Base-by-base conservation (phyloP, 768 basidiomycete genomes). In the Phanerochaete sordida region DNA sequence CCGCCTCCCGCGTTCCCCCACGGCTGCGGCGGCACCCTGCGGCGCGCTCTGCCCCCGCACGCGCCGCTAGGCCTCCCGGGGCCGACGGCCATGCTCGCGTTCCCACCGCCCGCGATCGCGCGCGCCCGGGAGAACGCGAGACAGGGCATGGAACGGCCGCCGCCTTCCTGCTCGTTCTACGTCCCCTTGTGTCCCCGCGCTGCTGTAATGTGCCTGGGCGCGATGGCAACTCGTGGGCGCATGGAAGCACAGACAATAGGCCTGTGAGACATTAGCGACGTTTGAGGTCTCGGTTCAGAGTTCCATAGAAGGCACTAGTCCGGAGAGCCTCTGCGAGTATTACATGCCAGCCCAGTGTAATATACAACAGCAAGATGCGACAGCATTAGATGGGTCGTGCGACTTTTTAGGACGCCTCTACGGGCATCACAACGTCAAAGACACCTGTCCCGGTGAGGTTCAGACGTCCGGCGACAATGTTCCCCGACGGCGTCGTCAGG, bases 361-460 rank as follows among this genome's bases (percentile, higher is more conserved):
- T 33, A 33, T 51, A 51, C 31, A 51, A 51, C n/a, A 33, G 15
- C 3, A 33, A 51, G 19, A 51, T 21, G 50, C 28, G 28, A 48
- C 27, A 48, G 50, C 28, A 31, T 35, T 19, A 43, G 50, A 51
- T 33, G 23, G 28, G 50, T 51, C 50, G 31, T 11, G 30, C 31
- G 50, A 51, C n/a, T 31, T 30, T 31, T 51, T 23, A 31, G 13
- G 53, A 43, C 24, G 53, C 24, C 53, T 54, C 59, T 28, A 75
- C 72, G 28, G 80, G 79, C 83, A 86, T 84, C 58, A 92, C 83
- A 43, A 98, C 83, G 70, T 94, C 95, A 67, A 98, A 99, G 33
- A 86, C 85, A 4, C 95, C 97, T 24, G 96, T 98, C n/a, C 96
- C 96, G n/a, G 88, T 93, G 54, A 79, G 76, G 69, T 84, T 91